Evolutionary conservation across 2,329 filamentous ascomycete genomes (phyloP), one percentile per base, ranked within the genome.

Genomic region (Diaporthe ampelina): DNA sequence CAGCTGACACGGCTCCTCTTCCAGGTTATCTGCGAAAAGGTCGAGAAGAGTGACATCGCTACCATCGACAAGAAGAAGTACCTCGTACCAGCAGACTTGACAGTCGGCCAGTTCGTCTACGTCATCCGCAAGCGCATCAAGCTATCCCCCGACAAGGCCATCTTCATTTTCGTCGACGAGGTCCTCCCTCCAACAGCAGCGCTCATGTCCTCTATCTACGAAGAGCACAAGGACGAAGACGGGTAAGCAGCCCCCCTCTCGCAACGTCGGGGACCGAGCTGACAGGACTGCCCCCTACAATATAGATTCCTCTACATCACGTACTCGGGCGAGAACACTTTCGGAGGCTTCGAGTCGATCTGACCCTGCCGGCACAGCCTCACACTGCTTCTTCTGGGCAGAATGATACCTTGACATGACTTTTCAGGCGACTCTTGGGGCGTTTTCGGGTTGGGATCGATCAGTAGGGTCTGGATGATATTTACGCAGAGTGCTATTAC

Each of bases 51-150:
- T 76, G 97, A 99, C 84, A 99, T 99, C 81, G 97, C 97, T 76
- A 98, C 97, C 79, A 99, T 99, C 90, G 97, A 99, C 88, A 99
- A 99, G 93, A 99, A 99, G 92, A 99, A 99, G 89, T 99, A 99
- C 83, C 91, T 99, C 65, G 97, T 99, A 37, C 97, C 97, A 19
- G 95, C 97, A 80, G 97, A 99, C 83, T 91, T 99, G 83, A 99
- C 97, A 77, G 97, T 99, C 77, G 97, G 97, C 81, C 97, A 99
- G 92, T 84, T 99, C 84, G 97, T 99, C 88, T 99, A 99, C 86
- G 97, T 99, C 78, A 99, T 99, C 87, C 95, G 97, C 85, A 99
- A 99, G 91, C 94, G 97, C 83, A 99, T 99, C 88, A 99, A 99
- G 94, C 91, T 99, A 79, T 98, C 95, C 72, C 97, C 97, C 43